These are phyloP conservation scores for Actinomortierella ambigua DNA, from an alignment of 371 early-diverging fungal genomes.

Conservation along the genomic window DNA sequence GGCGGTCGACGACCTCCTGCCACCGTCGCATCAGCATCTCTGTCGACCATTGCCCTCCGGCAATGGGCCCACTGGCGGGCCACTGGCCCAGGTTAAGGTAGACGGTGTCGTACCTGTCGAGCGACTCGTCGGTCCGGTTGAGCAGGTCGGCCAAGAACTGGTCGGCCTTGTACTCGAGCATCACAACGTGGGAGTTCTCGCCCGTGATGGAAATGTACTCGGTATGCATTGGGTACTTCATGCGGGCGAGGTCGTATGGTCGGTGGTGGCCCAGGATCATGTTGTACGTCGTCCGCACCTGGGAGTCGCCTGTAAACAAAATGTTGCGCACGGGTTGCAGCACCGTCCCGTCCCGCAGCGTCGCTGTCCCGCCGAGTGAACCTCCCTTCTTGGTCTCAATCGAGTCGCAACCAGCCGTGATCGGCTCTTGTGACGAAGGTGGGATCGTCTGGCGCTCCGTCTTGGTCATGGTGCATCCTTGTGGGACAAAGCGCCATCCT, in stretches of 20 bases:
- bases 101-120: conserved; percentile 29
- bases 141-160: conserved; percentile 23
- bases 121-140: conserved; percentile 9
- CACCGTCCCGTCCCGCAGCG: neutral
- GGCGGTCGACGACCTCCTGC: conserved; percentile 13
- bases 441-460: conserved; percentile 12
- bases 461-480: conserved; percentile 35
- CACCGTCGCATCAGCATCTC: conserved; percentile 22
- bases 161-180: conserved; percentile 27
- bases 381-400: conserved; percentile 6
- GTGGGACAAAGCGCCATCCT: conserved; percentile 41
- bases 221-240: conserved; percentile 12
- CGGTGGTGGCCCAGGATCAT: conserved; percentile 32
- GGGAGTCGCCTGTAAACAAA: conserved; percentile 32
- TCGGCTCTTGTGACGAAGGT: conserved; percentile 19
- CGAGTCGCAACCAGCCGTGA: conserved; percentile 19
- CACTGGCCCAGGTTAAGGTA: conserved; percentile 34
- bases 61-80: conserved; percentile 35
- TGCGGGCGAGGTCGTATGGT: conserved; percentile 11
- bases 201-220: conserved; percentile 10
- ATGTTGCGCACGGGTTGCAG: conserved; percentile 16
- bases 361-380: no score
- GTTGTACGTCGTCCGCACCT: conserved; percentile 33
- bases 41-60: conserved; percentile 35
- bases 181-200: conserved; percentile 1